Evolutionary conservation across 2,329 filamentous ascomycete species (phyloP), one percentile per base, ranked within the genome.

Genomic region (Cladosporium sp.): DNA sequence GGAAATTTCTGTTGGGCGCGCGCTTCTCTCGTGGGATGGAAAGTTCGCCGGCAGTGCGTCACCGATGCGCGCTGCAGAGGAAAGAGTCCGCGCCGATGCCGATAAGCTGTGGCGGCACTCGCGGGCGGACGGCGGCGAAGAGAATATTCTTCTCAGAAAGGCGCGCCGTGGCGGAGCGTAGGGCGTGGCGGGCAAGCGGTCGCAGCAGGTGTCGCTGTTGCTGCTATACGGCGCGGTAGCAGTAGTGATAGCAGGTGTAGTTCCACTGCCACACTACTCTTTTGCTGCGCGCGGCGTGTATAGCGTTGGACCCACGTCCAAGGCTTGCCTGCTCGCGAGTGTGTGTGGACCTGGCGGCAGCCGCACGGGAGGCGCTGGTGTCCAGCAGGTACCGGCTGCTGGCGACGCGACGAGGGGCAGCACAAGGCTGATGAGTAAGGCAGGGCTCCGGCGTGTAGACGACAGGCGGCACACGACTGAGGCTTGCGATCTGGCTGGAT

Each of bases 301-400:
- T 50, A 32, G 34, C 47, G 25, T 44, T n/a, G 39, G 56, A 45
- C 49, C 47, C 56, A 51, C 47, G 47, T 12, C 36, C 36, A 47
- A 57, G 36, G 47, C 47, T 50, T 44, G 39, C 28, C 10, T 48
- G 45, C 45, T 35, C 28, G 8, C 40, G 40, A 37, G 20, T 25
- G 44, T 52, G 47, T 50, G 39, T 57, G 47, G 52, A 55, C 52
- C 52, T 55, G 40, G 52, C 52, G 52, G 52, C 32, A 17, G 56
- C 39, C 48, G 36, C 37, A 35, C 48, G 48, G 48, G 56, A 52
- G 56, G 48, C 47, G 54, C 44, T 40, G 54, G n/a, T 4, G 17
- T 25, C 24, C 54, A 57, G 54, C 54, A 58, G 49, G 49, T 58
- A 39, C 47, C 49, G 32, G 56, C 25, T 57, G 55, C 35, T 44